These are phyloP conservation scores for Thermomyces lanuginosus DNA, from an alignment of 2,329 filamentous ascomycete species.

Conservation along the genomic window DNA sequence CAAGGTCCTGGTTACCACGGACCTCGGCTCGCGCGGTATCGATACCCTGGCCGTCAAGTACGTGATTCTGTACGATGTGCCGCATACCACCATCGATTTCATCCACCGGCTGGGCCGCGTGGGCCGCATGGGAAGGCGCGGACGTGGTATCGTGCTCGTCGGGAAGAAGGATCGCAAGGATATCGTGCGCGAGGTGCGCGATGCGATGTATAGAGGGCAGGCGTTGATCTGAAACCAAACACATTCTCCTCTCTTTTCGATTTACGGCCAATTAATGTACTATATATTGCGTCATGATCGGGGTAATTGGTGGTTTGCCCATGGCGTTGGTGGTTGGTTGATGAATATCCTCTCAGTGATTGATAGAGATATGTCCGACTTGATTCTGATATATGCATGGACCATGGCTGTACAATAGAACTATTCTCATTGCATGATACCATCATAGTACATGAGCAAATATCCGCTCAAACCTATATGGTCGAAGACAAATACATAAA, in stretches of 20 bases:
- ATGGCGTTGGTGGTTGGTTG: too few species aligned
- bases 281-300: too few species aligned
- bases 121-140: constrained; percentile 80
- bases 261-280: too few species aligned
- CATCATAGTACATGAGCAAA: too few species aligned
- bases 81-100: constrained; percentile 93
- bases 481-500: too few species aligned
- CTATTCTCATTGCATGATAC: too few species aligned
- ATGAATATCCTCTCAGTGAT: too few species aligned
- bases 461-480: too few species aligned
- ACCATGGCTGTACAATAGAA: too few species aligned
- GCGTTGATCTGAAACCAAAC: constrained; percentile 54
- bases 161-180: constrained; percentile 80
- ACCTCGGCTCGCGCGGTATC: constrained; percentile 81
- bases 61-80: constrained; percentile 93
- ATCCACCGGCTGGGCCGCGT: constrained; percentile 88
- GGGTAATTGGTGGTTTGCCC: too few species aligned
- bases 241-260: constrained; percentile 1
- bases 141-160: constrained; percentile 76
- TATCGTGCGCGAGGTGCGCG: constrained; percentile 77
- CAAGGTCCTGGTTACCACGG: constrained; percentile 86
- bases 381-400: too few species aligned
- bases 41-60: constrained; percentile 83
- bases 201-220: constrained; percentile 72
- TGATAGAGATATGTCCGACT: too few species aligned